phyloP scores from a whole-genome alignment of 202 grass and related monocot genomes.

The Setaria italica region DNA sequence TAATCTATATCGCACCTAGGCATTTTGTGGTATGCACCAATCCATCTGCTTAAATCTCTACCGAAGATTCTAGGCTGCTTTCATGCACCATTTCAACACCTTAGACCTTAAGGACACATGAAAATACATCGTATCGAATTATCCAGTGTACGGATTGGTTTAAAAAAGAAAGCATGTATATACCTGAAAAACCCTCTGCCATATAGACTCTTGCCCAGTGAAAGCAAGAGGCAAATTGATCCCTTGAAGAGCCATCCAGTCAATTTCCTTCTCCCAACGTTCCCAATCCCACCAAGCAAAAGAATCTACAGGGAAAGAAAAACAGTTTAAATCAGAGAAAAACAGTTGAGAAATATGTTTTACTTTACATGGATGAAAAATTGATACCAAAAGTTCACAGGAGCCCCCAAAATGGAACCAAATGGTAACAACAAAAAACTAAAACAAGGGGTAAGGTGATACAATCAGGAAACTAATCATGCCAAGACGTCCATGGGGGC shows the following conservation, averaged over 20 bases:
- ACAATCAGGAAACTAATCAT: conserved; percentile 8
- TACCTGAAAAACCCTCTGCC: conserved; percentile 94
- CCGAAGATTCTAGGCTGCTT: background rate
- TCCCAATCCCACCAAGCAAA: conserved; percentile 97
- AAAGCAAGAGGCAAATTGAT: conserved; percentile 96
- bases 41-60: background rate
- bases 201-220: conserved; percentile 91
- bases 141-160: background rate
- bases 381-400: conserved; percentile 20
- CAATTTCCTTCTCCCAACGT: conserved; percentile 96
- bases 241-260: conserved; percentile 99
- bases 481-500: background rate
- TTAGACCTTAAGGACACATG: background rate
- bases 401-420: background rate
- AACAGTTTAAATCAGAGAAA: conserved; percentile 10
- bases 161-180: background rate
- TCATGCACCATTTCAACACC: background rate
- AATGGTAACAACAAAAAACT: conserved; percentile 11
- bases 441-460: background rate
- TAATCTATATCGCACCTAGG: background rate
- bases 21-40: conserved; percentile 22
- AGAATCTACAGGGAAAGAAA: conserved; percentile 64
- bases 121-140: background rate
- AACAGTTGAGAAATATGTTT: background rate
- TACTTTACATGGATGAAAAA: background rate